A percentile compares a stretch with the other conserved stretches of the same genome.
Conservation (phyloP, 768 basidiomycete genomes). For the Russula griseocarnosa region DNA sequence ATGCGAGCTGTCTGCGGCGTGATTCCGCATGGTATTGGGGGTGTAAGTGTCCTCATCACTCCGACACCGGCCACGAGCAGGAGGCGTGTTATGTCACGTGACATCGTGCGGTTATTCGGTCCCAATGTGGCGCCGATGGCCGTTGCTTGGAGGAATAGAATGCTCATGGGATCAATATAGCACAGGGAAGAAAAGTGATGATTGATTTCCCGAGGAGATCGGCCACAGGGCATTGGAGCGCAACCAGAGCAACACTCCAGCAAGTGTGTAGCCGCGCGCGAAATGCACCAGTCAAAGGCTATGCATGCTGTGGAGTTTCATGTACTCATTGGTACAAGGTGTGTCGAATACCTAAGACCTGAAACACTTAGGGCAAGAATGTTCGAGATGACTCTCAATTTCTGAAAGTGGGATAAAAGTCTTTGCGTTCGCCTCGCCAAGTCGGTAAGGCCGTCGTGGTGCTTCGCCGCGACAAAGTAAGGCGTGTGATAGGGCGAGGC, state of each 20-base stretch:
- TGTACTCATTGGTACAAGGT: constrained; percentile 10
- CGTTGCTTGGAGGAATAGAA: background rate
- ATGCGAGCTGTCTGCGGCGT: constrained; percentile 10
- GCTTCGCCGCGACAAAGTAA: constrained; percentile 2
- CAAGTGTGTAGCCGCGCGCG: background rate
- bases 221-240: background rate
- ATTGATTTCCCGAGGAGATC: background rate
- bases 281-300: constrained; percentile 5
- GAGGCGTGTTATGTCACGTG: constrained; percentile 27
- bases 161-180: no score
- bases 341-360: background rate
- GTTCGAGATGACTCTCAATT: constrained; percentile 9
- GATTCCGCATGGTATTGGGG: constrained; percentile 13
- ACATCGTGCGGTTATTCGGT: background rate
- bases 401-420: constrained; percentile 8
- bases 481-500: constrained; percentile 13
- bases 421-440: background rate
- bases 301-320: constrained; percentile 23
- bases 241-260: background rate
- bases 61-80: constrained; percentile 22
- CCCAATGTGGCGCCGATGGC: background rate
- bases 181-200: background rate
- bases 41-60: constrained; percentile 17
- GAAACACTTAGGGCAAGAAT: constrained; percentile 12
- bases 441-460: background rate